These are phyloP conservation scores for Fomitopsis palustris DNA, from an alignment of 1,284 basidiomycete genomes.

Conservation along the genomic window DNA sequence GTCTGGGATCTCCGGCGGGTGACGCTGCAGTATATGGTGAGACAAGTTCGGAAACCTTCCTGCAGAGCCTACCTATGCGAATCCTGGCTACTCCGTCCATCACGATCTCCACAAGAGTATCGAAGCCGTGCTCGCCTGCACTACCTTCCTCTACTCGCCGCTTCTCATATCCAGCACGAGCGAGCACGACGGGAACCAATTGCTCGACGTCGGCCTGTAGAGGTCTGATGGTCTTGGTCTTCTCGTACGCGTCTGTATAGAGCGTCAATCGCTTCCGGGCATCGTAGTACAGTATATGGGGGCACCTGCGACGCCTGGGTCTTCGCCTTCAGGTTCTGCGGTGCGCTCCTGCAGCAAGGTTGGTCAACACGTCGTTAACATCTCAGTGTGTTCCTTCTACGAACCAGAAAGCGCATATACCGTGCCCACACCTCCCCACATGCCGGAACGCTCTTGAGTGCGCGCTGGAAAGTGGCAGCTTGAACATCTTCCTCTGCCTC, in stretches of 20 bases:
- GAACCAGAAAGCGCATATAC: conserved; percentile 66
- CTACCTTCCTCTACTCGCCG: conserved; percentile 2
- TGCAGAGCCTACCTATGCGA: conserved; percentile 42
- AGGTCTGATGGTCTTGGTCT: conserved; percentile 51
- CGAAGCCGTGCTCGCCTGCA: conserved; percentile 45
- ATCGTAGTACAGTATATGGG: not conserved
- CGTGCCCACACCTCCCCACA: conserved; percentile 72
- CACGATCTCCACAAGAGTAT: conserved; percentile 49
- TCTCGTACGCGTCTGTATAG: conserved; percentile 50
- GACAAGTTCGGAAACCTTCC: not conserved
- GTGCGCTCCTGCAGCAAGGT: conserved; percentile 28
- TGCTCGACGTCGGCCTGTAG: conserved; percentile 61
- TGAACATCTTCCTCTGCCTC: conserved; percentile 40
- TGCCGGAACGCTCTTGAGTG: conserved; percentile 62
- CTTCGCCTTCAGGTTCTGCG: conserved; percentile 18
- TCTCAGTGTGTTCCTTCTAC: not conserved
- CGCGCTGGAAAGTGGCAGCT: conserved; percentile 44
- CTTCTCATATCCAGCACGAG: conserved; percentile 62
- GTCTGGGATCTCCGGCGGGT: conserved; percentile 48
- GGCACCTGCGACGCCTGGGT: conserved; percentile 21
- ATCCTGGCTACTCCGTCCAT: conserved; percentile 60
- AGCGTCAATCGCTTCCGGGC: not conserved
- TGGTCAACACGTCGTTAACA: not conserved
- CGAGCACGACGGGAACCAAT: conserved; percentile 62
- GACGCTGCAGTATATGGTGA: conserved; percentile 27